Evolutionary conservation across 2,329 filamentous ascomycete species (phyloP).

Genomic region (Nigrospora osmanthi): DNA sequence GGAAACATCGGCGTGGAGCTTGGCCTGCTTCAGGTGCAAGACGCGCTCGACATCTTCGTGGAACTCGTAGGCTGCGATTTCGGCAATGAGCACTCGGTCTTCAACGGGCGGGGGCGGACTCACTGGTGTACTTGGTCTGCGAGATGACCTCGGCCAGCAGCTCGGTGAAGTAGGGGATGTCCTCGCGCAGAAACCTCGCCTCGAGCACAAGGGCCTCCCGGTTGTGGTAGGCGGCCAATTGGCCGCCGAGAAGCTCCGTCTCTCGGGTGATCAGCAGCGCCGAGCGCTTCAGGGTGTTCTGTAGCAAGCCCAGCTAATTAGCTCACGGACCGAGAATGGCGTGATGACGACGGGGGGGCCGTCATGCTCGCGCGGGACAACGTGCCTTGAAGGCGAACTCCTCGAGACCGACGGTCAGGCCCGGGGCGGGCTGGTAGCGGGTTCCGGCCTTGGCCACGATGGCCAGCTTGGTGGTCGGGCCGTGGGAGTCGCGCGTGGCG

Average conservation of each 20-base stretch:
- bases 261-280: conserved; percentile 91
- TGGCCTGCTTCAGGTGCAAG: conserved; percentile 71
- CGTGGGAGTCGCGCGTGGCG: conserved; percentile 80
- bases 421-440: conserved; percentile 83
- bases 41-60: conserved; percentile 77
- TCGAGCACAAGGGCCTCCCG: conserved; percentile 88
- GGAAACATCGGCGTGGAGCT: conserved; percentile 52
- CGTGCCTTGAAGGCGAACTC: conserved; percentile 95
- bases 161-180: conserved; percentile 96
- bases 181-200: conserved; percentile 90
- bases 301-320: conserved; percentile 34
- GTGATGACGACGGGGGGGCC: conserved; percentile 1
- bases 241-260: conserved; percentile 87
- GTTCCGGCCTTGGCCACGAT: conserved; percentile 92
- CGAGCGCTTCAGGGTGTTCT: conserved; percentile 84
- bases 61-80: conserved; percentile 69
- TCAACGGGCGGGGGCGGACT: conserved; percentile 22
- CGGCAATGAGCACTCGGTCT: conserved; percentile 7
- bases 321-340: conserved; percentile 24
- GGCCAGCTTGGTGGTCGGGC: conserved; percentile 84
- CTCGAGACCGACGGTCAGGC: conserved; percentile 82
- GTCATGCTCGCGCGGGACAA: neutral
- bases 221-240: conserved; percentile 81
- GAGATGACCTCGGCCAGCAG: conserved; percentile 86
- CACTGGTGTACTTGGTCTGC: conserved; percentile 77